Conservation (phyloP, 768 basidiomycete genomes). For the Lactifluus echinatus region DNA sequence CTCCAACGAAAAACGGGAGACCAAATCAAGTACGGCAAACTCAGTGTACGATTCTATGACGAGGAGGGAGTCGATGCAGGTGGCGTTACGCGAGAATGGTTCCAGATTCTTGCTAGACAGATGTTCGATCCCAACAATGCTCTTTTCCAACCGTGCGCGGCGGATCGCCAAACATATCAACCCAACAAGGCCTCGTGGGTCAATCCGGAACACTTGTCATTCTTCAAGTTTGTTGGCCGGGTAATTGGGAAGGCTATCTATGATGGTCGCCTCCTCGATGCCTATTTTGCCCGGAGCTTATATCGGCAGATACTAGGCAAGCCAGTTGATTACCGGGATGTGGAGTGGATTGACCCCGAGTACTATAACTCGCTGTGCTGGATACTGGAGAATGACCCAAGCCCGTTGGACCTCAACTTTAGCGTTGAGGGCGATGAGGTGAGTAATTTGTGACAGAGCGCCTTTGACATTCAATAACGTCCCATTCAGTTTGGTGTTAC, state of each 20-base stretch:
- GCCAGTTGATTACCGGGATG: constrained; percentile 90
- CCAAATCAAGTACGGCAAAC: constrained; percentile 96
- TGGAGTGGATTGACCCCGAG: constrained; percentile 97
- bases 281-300: constrained; percentile 94
- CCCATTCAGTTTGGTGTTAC: constrained; percentile 73
- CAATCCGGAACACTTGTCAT: constrained; percentile 90
- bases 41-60: constrained; percentile 91
- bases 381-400: constrained; percentile 96
- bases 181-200: constrained; percentile 91
- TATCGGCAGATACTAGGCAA: constrained; percentile 93
- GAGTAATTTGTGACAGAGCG: constrained; percentile 22
- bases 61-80: constrained; percentile 99
- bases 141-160: constrained; percentile 95
- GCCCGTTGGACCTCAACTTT: constrained; percentile 80
- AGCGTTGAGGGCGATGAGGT: constrained; percentile 95
- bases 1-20: constrained; percentile 87
- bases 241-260: constrained; percentile 98
- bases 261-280: constrained; percentile 91
- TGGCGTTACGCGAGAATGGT: constrained; percentile 97
- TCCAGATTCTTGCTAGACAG: constrained; percentile 93
- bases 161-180: constrained; percentile 91
- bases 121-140: constrained; percentile 99
- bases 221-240: constrained; percentile 98
- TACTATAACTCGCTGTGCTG: constrained; percentile 97
- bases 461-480: constrained; percentile 1